Conservation (phyloP, 2,329 filamentous ascomycete genomes). For the Penicillium aurantiogriseum region DNA sequence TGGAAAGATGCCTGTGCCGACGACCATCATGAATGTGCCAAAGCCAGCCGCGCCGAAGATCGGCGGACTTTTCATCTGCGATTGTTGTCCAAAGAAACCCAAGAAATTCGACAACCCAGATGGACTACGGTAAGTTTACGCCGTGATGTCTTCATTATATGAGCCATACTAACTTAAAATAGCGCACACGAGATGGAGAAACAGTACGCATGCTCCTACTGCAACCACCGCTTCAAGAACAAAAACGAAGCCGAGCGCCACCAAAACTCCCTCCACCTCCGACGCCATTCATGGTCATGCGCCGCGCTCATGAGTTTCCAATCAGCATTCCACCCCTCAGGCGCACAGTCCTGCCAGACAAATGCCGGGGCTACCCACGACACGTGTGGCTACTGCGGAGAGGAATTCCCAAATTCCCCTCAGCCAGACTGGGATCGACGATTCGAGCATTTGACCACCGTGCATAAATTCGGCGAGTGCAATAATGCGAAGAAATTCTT, state of each 20-base stretch:
- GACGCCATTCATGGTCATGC: constrained; percentile 95
- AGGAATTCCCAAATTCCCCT: constrained; percentile 74
- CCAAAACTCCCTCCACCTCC: constrained; percentile 89
- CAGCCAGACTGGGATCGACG: constrained; percentile 86
- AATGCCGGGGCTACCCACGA: constrained; percentile 53
- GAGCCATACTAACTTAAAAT: constrained; percentile 7
- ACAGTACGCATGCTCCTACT: constrained; percentile 91
- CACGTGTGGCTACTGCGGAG: constrained; percentile 90
- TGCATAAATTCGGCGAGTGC: constrained; percentile 97
- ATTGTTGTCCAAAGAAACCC: constrained; percentile 95
- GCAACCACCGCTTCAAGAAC: constrained; percentile 95
- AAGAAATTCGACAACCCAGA: constrained; percentile 88
- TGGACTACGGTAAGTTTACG: constrained; percentile 69
- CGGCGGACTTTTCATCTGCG: constrained; percentile 69
- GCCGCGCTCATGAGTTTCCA: constrained; percentile 74
- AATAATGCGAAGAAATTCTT: constrained; percentile 99
- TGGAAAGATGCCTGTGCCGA: constrained; percentile 51
- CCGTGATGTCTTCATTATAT: background rate
- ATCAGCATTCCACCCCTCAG: constrained; percentile 82
- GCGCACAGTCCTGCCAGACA: constrained; percentile 42
- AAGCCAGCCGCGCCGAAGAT: constrained; percentile 47
- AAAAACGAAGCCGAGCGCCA: constrained; percentile 97
- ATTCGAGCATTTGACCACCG: constrained; percentile 79
- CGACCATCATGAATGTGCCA: constrained; percentile 32
- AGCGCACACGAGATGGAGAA: constrained; percentile 92